A percentile compares a stretch with the other conserved stretches of the same genome.
phyloP scores from a whole-genome alignment of 164 flowering plant species.

The Protea cynaroides region DNA sequence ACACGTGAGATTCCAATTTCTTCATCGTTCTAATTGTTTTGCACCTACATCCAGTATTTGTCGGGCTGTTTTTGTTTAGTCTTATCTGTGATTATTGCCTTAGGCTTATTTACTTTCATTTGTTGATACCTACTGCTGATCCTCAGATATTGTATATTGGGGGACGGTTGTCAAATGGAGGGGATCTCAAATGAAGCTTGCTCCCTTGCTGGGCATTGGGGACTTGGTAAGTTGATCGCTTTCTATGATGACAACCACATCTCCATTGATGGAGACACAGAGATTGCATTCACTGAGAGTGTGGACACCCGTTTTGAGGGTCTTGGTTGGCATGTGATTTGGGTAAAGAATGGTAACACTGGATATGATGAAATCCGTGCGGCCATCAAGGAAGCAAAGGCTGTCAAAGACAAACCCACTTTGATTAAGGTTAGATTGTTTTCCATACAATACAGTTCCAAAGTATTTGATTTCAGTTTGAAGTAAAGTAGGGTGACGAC shows the following conservation, averaged over 20 bases:
- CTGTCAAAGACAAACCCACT: constrained; percentile 89
- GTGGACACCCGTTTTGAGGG: constrained; percentile 88
- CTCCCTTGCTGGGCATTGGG: constrained; percentile 97
- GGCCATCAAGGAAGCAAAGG: constrained; percentile 91
- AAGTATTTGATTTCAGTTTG: background rate
- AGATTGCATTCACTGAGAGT: constrained; percentile 89
- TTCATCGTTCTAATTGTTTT: background rate
- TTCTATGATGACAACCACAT: constrained; percentile 97
- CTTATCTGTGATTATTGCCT: background rate
- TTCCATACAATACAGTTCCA: background rate
- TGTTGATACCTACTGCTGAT: background rate
- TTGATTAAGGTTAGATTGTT: constrained; percentile 67
- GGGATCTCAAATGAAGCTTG: constrained; percentile 89
- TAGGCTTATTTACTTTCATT: background rate
- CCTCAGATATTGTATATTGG: constrained; percentile 65
- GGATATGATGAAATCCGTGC: constrained; percentile 97
- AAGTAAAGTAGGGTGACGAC: background rate
- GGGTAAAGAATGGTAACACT: constrained; percentile 96
- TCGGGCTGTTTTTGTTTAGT: background rate
- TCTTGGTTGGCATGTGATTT: constrained; percentile 96
- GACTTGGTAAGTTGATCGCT: constrained; percentile 96
- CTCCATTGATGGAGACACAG: constrained; percentile 95
- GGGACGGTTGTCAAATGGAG: constrained; percentile 99
- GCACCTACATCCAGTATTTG: background rate
- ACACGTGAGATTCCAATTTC: constrained; percentile 56